Evolutionary conservation across 2,329 filamentous ascomycete species (phyloP).

Genomic region (Trichoderma guizhouense): DNA sequence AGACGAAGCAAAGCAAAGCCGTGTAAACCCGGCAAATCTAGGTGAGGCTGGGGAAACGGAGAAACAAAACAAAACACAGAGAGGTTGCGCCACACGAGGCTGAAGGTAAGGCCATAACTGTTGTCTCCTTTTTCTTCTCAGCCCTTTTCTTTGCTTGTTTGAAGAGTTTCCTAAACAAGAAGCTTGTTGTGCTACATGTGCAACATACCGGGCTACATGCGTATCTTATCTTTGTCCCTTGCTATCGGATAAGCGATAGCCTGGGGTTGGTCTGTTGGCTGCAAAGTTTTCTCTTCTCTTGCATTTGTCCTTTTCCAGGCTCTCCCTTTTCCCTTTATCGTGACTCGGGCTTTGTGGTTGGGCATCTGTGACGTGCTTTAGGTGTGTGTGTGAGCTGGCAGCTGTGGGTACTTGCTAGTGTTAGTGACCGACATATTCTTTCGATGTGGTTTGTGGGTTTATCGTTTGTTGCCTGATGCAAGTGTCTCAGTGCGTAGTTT

Average conservation of each 20-base stretch:
- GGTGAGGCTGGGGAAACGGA: not conserved
- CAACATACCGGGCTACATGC: not conserved
- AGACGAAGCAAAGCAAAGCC: not conserved
- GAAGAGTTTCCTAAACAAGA: not conserved
- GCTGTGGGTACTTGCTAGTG: conserved; percentile 12
- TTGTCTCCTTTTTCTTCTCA: not conserved
- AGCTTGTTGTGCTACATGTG: not conserved
- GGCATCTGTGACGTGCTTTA: conserved; percentile 15
- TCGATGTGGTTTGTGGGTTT: not conserved
- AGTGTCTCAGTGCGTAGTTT: not conserved
- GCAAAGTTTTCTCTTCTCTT: not conserved
- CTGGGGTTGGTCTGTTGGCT: not conserved
- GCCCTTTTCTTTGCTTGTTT: not conserved
- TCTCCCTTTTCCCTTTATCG: not conserved
- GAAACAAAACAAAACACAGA: not conserved
- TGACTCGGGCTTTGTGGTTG: conserved; percentile 2
- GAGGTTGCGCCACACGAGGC: conserved; percentile 10
- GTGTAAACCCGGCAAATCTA: not conserved
- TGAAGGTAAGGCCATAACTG: not conserved
- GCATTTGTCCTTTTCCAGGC: not conserved
- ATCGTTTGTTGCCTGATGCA: not conserved
- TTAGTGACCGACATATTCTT: not conserved
- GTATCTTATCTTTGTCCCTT: not conserved
- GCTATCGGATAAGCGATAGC: not conserved
- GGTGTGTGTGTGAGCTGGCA: conserved; percentile 14